Evolutionary conservation across 495 filamentous ascomycete species (phyloP).

Genomic region (Neurospora sp.): DNA sequence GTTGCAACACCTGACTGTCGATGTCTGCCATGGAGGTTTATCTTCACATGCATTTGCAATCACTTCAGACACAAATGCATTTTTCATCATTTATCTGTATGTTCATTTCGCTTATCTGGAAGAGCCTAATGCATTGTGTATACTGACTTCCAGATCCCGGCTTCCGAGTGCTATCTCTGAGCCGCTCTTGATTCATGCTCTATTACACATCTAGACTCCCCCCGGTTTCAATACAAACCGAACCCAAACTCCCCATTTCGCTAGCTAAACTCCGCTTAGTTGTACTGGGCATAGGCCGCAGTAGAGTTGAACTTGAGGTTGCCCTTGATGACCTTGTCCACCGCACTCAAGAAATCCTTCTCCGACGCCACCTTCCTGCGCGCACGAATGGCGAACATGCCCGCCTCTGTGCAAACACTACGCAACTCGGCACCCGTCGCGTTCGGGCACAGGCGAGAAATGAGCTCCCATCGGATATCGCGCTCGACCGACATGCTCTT

Average conservation of each 20-base stretch:
- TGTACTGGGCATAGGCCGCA: constrained; percentile 98
- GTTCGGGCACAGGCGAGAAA: constrained; percentile 93
- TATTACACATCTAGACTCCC: constrained; percentile 18
- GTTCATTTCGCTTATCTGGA: background rate
- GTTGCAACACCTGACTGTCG: background rate
- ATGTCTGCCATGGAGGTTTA: background rate
- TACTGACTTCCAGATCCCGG: background rate
- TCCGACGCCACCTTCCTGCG: constrained; percentile 96
- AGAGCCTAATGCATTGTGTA: background rate
- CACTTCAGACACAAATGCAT: background rate
- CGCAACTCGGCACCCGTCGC: constrained; percentile 88
- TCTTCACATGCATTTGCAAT: background rate
- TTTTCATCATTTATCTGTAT: background rate
- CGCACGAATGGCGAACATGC: constrained; percentile 97
- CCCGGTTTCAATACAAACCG: background rate
- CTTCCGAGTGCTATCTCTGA: background rate
- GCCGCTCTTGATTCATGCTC: background rate
- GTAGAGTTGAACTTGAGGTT: constrained; percentile 99
- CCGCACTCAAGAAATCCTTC: constrained; percentile 96
- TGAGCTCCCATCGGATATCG: constrained; percentile 97
- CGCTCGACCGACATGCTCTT: constrained; percentile 99
- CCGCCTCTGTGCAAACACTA: constrained; percentile 97
- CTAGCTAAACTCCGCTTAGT: constrained; percentile 47
- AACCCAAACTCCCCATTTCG: background rate
- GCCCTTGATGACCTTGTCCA: constrained; percentile 99